Evolutionary conservation across 129 eudicot genomes (phyloP), one percentile per base, ranked within the genome.

Genomic region (Pittosporum tobira): DNA sequence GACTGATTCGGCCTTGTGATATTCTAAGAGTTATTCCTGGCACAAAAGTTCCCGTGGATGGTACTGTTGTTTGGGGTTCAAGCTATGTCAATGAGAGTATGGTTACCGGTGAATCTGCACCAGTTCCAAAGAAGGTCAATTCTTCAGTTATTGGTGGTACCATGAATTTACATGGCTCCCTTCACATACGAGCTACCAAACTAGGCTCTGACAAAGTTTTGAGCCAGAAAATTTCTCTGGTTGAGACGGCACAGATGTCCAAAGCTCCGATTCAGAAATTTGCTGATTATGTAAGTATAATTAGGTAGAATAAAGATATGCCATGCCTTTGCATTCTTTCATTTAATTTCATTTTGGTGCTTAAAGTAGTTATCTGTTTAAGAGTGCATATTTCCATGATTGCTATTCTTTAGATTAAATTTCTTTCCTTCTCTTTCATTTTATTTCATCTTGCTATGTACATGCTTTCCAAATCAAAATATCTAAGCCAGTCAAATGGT

Each of bases 91-190:
- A 84, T 58, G 99, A 93, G 81, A 84, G 99, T 65, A 87, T 93
- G 99, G 94, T 93, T 56, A 93, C 99, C n/a, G 99, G 99, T 53
- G 99, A 93, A 84, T 77, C 99, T 23, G 72, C 76, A 44, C 94
- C 99, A 45, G 94, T 81, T 57, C 53, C 70, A 54, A 93, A 93
- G 79, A 96, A 87, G 64, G 73, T 75, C 51, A 75, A 77, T 69
- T 77, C 88, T 0, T 50, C 72, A 25, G 94, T 87, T 38, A 84
- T 93, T 57, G 99, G 99, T 38, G 99, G 99, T 44, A 93, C 96
- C 12, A 84, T 93, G 51, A 93, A 93, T 74, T 79, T 79, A 61
- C 94, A 87, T 61, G 99, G 99, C 55, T 76, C 78, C 43, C 93
- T 93, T 48, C 99, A 93, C 63, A 69, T 93, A 28, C 70, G 72